Percentiles rank a stretch among this genome's conserved stretches.
Conservation (phyloP, 2,329 filamentous ascomycete species). For the Harringtonia aguacate region DNA sequence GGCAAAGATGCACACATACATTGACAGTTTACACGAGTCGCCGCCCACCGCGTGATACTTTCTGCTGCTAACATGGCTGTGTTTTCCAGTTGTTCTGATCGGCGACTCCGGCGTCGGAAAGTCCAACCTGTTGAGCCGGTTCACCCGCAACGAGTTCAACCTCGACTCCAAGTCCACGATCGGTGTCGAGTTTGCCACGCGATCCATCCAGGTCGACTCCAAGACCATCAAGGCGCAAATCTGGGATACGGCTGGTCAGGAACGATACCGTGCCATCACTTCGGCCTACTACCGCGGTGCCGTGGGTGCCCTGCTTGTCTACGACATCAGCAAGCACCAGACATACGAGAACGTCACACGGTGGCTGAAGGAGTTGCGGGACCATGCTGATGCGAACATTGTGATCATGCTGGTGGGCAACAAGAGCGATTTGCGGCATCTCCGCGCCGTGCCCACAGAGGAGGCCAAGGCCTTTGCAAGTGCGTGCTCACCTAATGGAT, state of each 20-base stretch:
- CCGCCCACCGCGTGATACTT: too few relatives aligned
- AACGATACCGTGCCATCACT: constrained; percentile 97
- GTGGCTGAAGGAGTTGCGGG: constrained; percentile 97
- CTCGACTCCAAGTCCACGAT: constrained; percentile 99
- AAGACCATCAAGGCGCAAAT: constrained; percentile 99
- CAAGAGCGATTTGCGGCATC: constrained; percentile 99
- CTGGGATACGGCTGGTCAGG: constrained; percentile 98
- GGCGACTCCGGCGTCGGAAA: constrained; percentile 99
- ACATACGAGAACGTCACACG: constrained; percentile 98
- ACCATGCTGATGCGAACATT: constrained; percentile 97
- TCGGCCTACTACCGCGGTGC: constrained; percentile 98
- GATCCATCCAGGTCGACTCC: constrained; percentile 95
- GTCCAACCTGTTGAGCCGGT: constrained; percentile 98
- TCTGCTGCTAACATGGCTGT: constrained; percentile 19
- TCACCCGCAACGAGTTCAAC: constrained; percentile 99
- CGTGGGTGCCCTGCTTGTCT: constrained; percentile 92
- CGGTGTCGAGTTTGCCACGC: constrained; percentile 96
- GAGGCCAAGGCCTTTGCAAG: constrained; percentile 97
- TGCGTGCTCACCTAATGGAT: constrained; percentile 29
- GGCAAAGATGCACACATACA: too few relatives aligned
- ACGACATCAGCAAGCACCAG: constrained; percentile 99
- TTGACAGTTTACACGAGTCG: too few relatives aligned
- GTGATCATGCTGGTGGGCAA: constrained; percentile 99
- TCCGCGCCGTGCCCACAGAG: constrained; percentile 92
- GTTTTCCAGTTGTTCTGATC: constrained; percentile 75